Evolutionary conservation across 2,329 filamentous ascomycete species (phyloP).

Genomic region (Lizonia empirigonia): DNA sequence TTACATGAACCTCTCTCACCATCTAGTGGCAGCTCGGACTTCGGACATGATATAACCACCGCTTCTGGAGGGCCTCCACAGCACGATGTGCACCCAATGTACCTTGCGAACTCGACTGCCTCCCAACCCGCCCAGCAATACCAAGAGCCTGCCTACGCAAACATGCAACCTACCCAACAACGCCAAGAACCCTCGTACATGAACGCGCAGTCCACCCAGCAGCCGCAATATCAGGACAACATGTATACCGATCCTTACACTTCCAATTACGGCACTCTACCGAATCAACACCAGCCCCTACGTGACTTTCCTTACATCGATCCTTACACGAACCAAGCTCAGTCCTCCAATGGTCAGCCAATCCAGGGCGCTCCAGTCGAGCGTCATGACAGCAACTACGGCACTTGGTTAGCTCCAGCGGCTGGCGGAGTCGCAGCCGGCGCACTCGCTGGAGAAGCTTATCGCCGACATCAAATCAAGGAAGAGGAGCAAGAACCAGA

Average conservation of each 20-base stretch:
- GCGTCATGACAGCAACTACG: constrained; percentile 53
- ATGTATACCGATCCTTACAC: constrained; percentile 26
- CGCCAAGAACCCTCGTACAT: constrained; percentile 9
- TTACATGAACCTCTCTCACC: constrained; percentile 80
- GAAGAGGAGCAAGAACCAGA: constrained; percentile 34
- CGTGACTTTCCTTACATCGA: constrained; percentile 6
- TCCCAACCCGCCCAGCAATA: constrained; percentile 18
- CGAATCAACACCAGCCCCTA: constrained; percentile 5
- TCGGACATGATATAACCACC: constrained; percentile 65
- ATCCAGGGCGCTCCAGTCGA: constrained; percentile 16
- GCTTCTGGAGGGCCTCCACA: constrained; percentile 60
- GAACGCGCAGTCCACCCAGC: constrained; percentile 10
- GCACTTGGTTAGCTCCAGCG: constrained; percentile 61
- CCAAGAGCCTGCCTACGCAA: background rate
- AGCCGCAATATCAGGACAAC: constrained; percentile 12
- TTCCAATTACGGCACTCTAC: constrained; percentile 14
- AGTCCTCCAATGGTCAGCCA: constrained; percentile 13
- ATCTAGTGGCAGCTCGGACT: constrained; percentile 77
- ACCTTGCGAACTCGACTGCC: constrained; percentile 25
- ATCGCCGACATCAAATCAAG: constrained; percentile 39
- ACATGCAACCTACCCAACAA: background rate
- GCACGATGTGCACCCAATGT: constrained; percentile 44
- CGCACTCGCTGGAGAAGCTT: constrained; percentile 46
- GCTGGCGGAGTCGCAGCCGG: constrained; percentile 52
- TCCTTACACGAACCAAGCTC: constrained; percentile 17